Evolutionary conservation across 305 asterid genomes (phyloP).

Genomic region (Fraxinus greggii): DNA sequence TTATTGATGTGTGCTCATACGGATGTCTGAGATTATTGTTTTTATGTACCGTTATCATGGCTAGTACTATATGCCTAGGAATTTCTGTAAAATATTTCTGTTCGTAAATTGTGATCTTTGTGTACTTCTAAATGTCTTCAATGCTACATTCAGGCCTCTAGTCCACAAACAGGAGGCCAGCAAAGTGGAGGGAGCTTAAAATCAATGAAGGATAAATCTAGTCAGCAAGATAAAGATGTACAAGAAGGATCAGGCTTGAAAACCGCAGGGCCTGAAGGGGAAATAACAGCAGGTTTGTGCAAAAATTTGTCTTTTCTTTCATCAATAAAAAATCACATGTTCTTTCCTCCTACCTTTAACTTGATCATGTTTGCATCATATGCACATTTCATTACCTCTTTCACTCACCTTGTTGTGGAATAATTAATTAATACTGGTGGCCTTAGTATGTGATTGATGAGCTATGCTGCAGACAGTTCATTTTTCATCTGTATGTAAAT

Average conservation of each 20-base stretch:
- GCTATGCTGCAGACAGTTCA: neutral
- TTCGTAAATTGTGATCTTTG: neutral
- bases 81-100: slow-evolving; percentile 1
- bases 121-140: slow-evolving; percentile 16
- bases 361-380: neutral
- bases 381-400: neutral
- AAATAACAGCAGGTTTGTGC: slow-evolving; percentile 82
- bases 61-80: neutral
- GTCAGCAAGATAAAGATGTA: slow-evolving; percentile 72
- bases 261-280: slow-evolving; percentile 93
- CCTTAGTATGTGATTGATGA: neutral
- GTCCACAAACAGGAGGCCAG: slow-evolving; percentile 80
- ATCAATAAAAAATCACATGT: neutral
- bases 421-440: neutral
- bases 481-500: neutral
- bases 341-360: neutral
- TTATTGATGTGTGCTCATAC: neutral
- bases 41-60: neutral
- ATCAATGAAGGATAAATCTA: slow-evolving; percentile 77
- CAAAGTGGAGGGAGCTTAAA: slow-evolving; percentile 75
- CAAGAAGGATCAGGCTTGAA: slow-evolving; percentile 82
- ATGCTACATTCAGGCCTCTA: slow-evolving; percentile 59
- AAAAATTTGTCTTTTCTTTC: slow-evolving; percentile 12
- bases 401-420: neutral
- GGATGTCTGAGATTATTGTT: neutral